Conservation (phyloP, 306 rosid genomes). For the Clitoria ternatea region DNA sequence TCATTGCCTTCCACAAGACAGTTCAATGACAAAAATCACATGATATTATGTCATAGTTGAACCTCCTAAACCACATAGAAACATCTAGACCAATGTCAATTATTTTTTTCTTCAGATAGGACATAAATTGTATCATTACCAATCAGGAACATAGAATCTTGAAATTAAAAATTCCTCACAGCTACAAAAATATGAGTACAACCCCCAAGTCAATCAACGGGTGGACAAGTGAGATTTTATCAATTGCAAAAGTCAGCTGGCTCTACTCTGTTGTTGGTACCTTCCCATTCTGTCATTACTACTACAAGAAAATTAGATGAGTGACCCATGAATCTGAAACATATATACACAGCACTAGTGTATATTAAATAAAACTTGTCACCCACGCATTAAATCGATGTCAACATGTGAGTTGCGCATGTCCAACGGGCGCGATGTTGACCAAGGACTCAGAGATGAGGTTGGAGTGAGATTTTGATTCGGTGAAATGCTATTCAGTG, state of each 20-base stretch:
- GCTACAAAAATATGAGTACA: slow-evolving; percentile 47
- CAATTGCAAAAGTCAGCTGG: slow-evolving; percentile 39
- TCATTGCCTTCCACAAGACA: background rate
- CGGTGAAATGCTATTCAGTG: slow-evolving; percentile 33
- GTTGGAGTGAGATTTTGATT: slow-evolving; percentile 51
- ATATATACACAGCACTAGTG: slow-evolving; percentile 32
- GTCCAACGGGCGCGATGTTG: slow-evolving; percentile 50
- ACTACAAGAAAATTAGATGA: slow-evolving; percentile 42
- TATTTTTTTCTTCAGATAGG: slow-evolving; percentile 5
- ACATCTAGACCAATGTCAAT: background rate
- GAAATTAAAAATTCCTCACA: slow-evolving; percentile 32
- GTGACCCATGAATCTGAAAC: slow-evolving; percentile 27
- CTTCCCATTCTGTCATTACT: slow-evolving; percentile 37
- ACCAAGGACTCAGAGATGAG: slow-evolving; percentile 58
- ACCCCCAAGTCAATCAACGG: slow-evolving; percentile 32
- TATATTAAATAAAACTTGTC: slow-evolving; percentile 4
- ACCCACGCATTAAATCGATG: slow-evolving; percentile 92
- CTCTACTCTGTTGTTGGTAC: slow-evolving; percentile 35
- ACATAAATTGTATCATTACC: slow-evolving; percentile 16
- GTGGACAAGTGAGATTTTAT: slow-evolving; percentile 36
- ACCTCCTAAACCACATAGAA: slow-evolving; percentile 16
- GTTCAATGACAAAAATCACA: slow-evolving; percentile 12
- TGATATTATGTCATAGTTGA: background rate
- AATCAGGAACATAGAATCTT: slow-evolving; percentile 15
- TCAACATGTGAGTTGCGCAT: slow-evolving; percentile 70